Conservation (phyloP, 805 yeast genomes). For the Candida broadrunensis region DNA sequence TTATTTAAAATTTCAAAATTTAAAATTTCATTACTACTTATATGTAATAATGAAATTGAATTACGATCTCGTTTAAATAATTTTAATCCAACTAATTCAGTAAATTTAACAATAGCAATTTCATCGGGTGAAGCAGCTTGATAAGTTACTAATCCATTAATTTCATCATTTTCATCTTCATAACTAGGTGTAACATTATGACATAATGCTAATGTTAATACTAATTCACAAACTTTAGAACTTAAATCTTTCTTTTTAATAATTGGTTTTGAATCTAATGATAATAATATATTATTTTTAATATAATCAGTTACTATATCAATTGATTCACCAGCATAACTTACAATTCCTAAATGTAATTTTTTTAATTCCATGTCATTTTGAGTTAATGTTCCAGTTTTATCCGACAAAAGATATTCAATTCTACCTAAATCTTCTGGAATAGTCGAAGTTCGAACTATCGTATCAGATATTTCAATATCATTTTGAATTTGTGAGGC, state of each 20-base stretch:
- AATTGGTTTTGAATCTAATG: conserved; percentile 17
- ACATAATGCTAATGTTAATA: conserved; percentile 84
- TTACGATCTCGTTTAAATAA: conserved; percentile 79
- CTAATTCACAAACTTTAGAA: conserved; percentile 72
- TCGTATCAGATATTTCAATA: conserved; percentile 71
- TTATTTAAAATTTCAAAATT: conserved; percentile 71
- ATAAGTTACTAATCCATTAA: conserved; percentile 45
- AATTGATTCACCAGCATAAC: conserved; percentile 89
- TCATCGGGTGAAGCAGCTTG: conserved; percentile 99
- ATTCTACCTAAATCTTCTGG: conserved; percentile 98
- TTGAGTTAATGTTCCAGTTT: conserved; percentile 96
- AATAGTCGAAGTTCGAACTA: conserved; percentile 94
- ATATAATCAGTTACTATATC: conserved; percentile 81
- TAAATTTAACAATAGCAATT: conserved; percentile 91
- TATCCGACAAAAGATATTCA: conserved; percentile 88
- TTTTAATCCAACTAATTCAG: conserved; percentile 81
- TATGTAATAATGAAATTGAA: conserved; percentile 65
- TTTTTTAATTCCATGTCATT: conserved; percentile 97
- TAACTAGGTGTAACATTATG: conserved; percentile 95
- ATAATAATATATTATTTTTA: conserved; percentile 16
- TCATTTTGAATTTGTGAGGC: conserved; percentile 95
- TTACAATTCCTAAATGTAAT: conserved; percentile 86
- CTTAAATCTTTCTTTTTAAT: conserved; percentile 64
- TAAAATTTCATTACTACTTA: conserved; percentile 47
- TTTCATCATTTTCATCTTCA: conserved; percentile 60